Evolutionary conservation across 2,329 filamentous ascomycete genomes (phyloP).

Genomic region (Anisogramma anomala): DNA sequence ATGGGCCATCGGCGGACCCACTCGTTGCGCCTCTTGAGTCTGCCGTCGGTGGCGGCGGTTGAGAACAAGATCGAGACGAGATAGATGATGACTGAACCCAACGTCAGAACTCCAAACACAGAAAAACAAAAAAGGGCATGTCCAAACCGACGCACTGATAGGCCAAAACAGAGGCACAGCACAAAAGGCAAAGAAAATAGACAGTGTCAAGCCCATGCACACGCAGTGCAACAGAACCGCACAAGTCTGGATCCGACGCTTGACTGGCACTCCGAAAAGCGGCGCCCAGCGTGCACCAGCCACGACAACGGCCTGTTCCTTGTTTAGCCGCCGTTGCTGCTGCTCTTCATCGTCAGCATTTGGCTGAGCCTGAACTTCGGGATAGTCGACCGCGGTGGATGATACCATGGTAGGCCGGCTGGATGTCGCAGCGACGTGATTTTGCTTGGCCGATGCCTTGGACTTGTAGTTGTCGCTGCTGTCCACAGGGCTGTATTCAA

Average conservation of each 20-base stretch:
- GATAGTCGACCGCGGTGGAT: constrained; percentile 12
- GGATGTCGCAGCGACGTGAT: not conserved
- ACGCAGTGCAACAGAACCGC: constrained; percentile 65
- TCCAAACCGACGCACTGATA: constrained; percentile 22
- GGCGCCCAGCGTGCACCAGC: constrained; percentile 73
- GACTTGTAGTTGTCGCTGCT: not conserved
- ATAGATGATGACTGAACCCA: constrained; percentile 49
- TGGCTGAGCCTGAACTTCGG: constrained; percentile 7
- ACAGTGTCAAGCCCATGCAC: constrained; percentile 57
- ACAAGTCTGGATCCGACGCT: constrained; percentile 64
- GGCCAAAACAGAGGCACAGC: constrained; percentile 91
- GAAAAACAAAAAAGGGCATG: too few relatives aligned
- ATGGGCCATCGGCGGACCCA: constrained; percentile 60
- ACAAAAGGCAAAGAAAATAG: constrained; percentile 81
- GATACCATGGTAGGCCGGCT: not conserved
- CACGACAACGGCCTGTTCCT: constrained; percentile 11
- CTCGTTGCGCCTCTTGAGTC: constrained; percentile 61
- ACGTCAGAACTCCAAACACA: not conserved
- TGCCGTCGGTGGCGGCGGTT: constrained; percentile 63
- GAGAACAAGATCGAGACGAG: constrained; percentile 75
- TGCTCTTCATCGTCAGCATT: constrained; percentile 5
- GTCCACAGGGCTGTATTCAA: constrained; percentile 6
- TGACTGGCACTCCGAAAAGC: constrained; percentile 57
- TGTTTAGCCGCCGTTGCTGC: constrained; percentile 4
- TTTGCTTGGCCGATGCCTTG: not conserved